A percentile compares a stretch with the other conserved stretches of the same genome.
Evolutionary conservation across 129 eudicot genomes (phyloP).

Genomic region (Chrysanthemum makinoi): DNA sequence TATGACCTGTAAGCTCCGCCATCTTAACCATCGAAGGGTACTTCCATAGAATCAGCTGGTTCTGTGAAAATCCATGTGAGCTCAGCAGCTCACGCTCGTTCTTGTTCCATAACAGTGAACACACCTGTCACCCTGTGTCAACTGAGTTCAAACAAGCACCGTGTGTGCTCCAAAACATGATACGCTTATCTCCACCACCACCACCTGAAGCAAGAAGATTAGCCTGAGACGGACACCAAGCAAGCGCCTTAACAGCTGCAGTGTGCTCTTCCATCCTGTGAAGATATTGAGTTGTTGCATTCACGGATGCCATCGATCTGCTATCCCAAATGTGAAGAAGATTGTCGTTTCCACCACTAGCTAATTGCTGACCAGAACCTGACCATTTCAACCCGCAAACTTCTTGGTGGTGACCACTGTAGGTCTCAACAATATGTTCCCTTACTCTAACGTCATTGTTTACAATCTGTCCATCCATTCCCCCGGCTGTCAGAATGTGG

Average conservation of each 20-base stretch:
- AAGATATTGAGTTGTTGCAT: conserved; percentile 57
- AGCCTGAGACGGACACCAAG: conserved; percentile 90
- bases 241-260: conserved; percentile 89
- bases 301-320: conserved; percentile 56
- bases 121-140: too few relatives aligned
- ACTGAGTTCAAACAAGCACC: too few relatives aligned
- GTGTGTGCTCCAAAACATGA: conserved; percentile 55
- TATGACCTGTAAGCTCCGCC: too few relatives aligned
- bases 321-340: conserved; percentile 84
- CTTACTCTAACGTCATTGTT: conserved; percentile 77
- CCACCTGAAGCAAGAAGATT: conserved; percentile 87
- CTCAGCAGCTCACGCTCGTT: too few relatives aligned
- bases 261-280: conserved; percentile 86
- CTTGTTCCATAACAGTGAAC: too few relatives aligned
- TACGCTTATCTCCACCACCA: conserved; percentile 72
- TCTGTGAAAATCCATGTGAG: too few relatives aligned
- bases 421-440: conserved; percentile 54
- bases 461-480: conserved; percentile 76
- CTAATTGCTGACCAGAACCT: conserved; percentile 73
- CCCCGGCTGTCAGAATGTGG: conserved; percentile 76
- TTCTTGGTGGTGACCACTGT: conserved; percentile 75
- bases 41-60: too few relatives aligned
- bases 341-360: conserved; percentile 89
- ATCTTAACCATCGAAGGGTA: too few relatives aligned
- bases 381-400: conserved; percentile 94